A percentile compares a stretch with the other conserved stretches of the same genome.
Evolutionary conservation across 2,329 filamentous ascomycete genomes (phyloP).

Genomic region (Apiospora kogelbergensis): DNA sequence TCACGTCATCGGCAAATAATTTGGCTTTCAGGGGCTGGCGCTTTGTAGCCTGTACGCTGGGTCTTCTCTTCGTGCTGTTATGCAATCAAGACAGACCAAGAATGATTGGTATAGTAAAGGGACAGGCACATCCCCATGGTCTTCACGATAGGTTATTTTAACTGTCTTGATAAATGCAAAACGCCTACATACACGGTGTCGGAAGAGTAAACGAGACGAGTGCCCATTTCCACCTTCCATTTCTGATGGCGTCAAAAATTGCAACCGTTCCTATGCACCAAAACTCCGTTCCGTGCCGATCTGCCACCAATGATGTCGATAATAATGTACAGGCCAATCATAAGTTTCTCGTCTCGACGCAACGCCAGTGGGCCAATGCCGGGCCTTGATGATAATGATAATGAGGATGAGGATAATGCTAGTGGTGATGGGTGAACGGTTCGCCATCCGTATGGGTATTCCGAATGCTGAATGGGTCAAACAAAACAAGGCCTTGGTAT

Average conservation of each 20-base stretch:
- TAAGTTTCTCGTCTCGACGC: conserved; percentile 3
- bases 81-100: not conserved
- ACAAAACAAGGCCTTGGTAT: conserved; percentile 4
- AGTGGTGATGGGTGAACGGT: conserved; percentile 1
- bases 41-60: not conserved
- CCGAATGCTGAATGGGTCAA: conserved; percentile 5
- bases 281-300: conserved; percentile 10
- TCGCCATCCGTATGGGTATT: not conserved
- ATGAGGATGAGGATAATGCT: conserved; percentile 2
- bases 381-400: conserved; percentile 9
- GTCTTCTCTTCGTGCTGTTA: not conserved
- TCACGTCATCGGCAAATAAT: not conserved
- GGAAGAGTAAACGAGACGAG: not conserved
- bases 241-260: not conserved
- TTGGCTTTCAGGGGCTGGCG: not conserved
- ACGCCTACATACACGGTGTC: conserved; percentile 8
- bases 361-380: conserved; percentile 9
- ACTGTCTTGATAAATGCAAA: conserved; percentile 8
- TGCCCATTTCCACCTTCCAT: not conserved
- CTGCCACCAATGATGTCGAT: conserved; percentile 3
- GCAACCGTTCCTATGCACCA: not conserved
- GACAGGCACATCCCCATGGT: not conserved
- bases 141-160: not conserved
- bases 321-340: conserved; percentile 1
- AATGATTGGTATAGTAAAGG: not conserved